These are phyloP conservation scores for Crithidia thermophila DNA, from an alignment of 208 protist genomes.

Conservation along the genomic window DNA sequence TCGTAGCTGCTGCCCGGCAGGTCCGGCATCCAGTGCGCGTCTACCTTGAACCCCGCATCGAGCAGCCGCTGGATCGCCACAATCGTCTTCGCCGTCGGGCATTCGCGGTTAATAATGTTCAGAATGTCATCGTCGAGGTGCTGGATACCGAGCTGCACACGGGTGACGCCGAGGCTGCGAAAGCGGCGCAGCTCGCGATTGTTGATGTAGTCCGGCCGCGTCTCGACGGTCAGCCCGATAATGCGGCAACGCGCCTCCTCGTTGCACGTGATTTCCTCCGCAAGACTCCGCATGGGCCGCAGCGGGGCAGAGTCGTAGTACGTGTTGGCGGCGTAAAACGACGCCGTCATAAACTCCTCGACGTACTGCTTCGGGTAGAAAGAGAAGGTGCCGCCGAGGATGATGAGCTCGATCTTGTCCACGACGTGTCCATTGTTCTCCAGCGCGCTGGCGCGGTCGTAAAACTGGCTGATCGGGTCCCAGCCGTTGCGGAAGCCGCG, in stretches of 20 bases:
- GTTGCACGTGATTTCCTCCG: constrained; percentile 89
- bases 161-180: constrained; percentile 93
- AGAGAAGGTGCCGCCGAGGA: constrained; percentile 99
- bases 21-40: constrained; percentile 99
- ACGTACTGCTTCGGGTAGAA: constrained; percentile 96
- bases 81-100: constrained; percentile 95
- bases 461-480: constrained; percentile 92
- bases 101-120: constrained; percentile 95
- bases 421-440: constrained; percentile 93
- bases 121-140: constrained; percentile 98
- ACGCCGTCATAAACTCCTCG: constrained; percentile 87
- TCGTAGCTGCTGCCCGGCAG: constrained; percentile 97
- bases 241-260: constrained; percentile 96
- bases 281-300: constrained; percentile 60
- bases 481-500: constrained; percentile 91
- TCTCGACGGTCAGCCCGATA: constrained; percentile 99
- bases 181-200: constrained; percentile 91
- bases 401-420: constrained; percentile 99
- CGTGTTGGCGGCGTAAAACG: constrained; percentile 94
- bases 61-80: constrained; percentile 94
- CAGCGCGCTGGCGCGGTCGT: constrained; percentile 90
- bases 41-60: constrained; percentile 99
- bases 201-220: constrained; percentile 98
- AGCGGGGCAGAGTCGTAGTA: constrained; percentile 72
- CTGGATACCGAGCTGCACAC: constrained; percentile 99